Conservation (phyloP, 2,329 filamentous ascomycete genomes). For the Colletotrichum sp. region DNA sequence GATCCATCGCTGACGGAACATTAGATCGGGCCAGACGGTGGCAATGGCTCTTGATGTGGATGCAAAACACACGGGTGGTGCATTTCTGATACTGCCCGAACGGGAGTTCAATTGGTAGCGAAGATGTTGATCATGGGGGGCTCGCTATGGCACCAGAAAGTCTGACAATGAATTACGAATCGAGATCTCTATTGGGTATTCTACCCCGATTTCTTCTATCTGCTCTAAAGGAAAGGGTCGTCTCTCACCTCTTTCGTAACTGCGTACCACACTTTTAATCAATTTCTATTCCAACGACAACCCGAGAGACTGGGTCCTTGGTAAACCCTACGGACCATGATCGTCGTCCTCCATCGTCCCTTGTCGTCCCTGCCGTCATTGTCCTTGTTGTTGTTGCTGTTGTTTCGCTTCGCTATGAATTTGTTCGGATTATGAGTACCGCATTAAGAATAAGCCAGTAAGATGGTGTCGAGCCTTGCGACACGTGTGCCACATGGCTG, state of each 20-base stretch:
- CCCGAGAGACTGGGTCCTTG: not conserved
- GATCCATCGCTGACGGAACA: accelerated
- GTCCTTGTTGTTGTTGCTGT: not conserved
- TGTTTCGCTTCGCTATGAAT: not conserved
- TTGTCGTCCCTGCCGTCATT: not conserved
- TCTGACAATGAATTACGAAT: not conserved
- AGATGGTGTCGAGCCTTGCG: not conserved
- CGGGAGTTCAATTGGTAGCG: too few species aligned
- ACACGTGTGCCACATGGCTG: not conserved
- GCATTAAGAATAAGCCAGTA: not conserved
- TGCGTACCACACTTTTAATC: not conserved
- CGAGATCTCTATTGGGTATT: slow-evolving; percentile 20
- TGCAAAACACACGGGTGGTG: accelerated
- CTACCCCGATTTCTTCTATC: slow-evolving; percentile 12
- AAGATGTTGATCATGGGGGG: not conserved
- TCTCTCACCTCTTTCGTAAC: not conserved
- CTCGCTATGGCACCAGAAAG: not conserved
- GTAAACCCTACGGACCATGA: not conserved
- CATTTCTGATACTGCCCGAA: not conserved
- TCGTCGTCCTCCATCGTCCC: not conserved
- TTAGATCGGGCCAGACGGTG: not conserved
- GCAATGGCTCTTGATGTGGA: not conserved
- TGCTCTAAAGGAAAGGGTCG: not conserved
- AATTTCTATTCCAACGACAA: slow-evolving; percentile 1
- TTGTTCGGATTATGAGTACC: not conserved